Evolutionary conservation across 441 rosid species (phyloP).

Genomic region (Eruca vesicaria): DNA sequence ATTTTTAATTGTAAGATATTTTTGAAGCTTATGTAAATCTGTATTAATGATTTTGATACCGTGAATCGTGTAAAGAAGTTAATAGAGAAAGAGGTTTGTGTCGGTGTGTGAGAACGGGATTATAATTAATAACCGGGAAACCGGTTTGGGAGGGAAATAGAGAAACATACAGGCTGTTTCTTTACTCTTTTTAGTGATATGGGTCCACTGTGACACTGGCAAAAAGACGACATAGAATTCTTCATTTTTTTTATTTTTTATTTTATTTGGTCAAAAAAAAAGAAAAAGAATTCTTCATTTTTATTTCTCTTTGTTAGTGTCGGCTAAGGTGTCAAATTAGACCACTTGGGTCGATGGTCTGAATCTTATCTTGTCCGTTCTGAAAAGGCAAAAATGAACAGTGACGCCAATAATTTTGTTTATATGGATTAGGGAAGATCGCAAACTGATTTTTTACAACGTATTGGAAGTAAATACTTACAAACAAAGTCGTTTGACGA

Average conservation of each 20-base stretch:
- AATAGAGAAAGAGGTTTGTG: background rate
- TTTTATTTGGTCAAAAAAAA: too few relatives aligned
- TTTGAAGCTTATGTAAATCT: background rate
- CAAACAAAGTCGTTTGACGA: background rate
- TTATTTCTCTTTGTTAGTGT: background rate
- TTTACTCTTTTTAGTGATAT: constrained; percentile 11
- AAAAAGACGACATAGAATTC: constrained; percentile 26
- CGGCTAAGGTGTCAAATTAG: constrained; percentile 12
- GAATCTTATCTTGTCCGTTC: constrained; percentile 10
- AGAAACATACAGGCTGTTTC: constrained; percentile 19
- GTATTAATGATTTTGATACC: background rate
- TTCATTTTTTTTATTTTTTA: too few relatives aligned
- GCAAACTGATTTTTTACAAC: background rate
- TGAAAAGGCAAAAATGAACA: background rate
- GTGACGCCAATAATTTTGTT: background rate
- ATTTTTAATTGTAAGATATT: background rate
- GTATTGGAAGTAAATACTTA: background rate
- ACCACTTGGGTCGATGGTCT: background rate
- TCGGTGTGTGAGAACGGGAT: constrained; percentile 34
- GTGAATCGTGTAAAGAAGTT: background rate
- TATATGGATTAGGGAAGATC: background rate
- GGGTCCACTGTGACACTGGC: constrained; percentile 29
- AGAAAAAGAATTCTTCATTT: constrained; percentile 15
- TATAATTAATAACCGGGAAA: constrained; percentile 20
- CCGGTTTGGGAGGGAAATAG: constrained; percentile 7